Conservation (phyloP, 768 basidiomycete species). For the Gymnopilus junonius region DNA sequence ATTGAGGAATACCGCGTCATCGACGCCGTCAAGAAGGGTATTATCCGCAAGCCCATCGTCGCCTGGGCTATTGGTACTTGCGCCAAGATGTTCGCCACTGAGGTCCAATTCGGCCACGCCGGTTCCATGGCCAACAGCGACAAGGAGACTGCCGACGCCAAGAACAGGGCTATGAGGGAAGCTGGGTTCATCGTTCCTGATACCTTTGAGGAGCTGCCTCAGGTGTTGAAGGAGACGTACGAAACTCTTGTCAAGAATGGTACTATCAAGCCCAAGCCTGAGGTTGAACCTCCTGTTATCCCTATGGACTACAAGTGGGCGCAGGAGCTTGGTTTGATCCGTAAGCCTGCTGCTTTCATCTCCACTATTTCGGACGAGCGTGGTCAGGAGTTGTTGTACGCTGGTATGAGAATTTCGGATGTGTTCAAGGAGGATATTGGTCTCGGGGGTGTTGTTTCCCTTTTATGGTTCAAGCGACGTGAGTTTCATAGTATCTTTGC, state of each 20-base stretch:
- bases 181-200: slow-evolving; percentile 97
- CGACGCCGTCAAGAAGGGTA: slow-evolving; percentile 91
- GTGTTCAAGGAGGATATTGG: slow-evolving; percentile 99
- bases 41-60: slow-evolving; percentile 98
- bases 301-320: slow-evolving; percentile 99
- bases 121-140: slow-evolving; percentile 98
- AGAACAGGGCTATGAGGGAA: slow-evolving; percentile 93
- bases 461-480: slow-evolving; percentile 98
- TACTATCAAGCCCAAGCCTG: slow-evolving; percentile 66
- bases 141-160: slow-evolving; percentile 96
- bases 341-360: slow-evolving; percentile 98
- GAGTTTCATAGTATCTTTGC: slow-evolving; percentile 24
- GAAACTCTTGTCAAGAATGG: slow-evolving; percentile 76
- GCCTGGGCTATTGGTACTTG: slow-evolving; percentile 99
- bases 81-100: slow-evolving; percentile 99
- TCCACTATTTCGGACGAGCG: slow-evolving; percentile 99
- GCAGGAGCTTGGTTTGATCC: slow-evolving; percentile 96
- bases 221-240: slow-evolving; percentile 84
- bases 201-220: slow-evolving; percentile 96
- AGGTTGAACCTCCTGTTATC: slow-evolving; percentile 92
- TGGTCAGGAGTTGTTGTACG: slow-evolving; percentile 97
- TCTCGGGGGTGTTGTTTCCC: slow-evolving; percentile 92
- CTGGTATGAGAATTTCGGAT: slow-evolving; percentile 98
- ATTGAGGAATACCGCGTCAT: slow-evolving; percentile 99
- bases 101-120: slow-evolving; percentile 99